phyloP scores from a whole-genome alignment of 352 stramenopile genomes.

The Globisporangium nodosum region DNA sequence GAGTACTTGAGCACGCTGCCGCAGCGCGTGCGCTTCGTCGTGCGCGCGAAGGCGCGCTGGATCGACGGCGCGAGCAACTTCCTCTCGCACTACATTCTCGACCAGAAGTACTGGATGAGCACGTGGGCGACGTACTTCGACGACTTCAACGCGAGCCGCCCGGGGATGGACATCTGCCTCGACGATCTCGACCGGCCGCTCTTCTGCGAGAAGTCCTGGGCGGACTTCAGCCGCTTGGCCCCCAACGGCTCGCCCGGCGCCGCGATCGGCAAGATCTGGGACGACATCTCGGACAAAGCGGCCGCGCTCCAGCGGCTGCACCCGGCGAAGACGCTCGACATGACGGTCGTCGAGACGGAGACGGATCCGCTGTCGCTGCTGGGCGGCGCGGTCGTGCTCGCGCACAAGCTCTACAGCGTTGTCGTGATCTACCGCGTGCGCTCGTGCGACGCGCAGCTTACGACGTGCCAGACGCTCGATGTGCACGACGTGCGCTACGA shows the following conservation, averaged over 20 bases:
- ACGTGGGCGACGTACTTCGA: slow-evolving; percentile 42
- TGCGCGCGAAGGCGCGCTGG: slow-evolving; percentile 43
- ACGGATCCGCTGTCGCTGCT: slow-evolving; percentile 44
- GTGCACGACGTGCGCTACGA: slow-evolving; percentile 43
- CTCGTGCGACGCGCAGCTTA: slow-evolving; percentile 11
- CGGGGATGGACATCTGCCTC: slow-evolving; percentile 41
- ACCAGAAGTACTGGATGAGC: slow-evolving; percentile 57
- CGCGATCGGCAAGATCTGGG: slow-evolving; percentile 30
- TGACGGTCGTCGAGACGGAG: slow-evolving; percentile 45
- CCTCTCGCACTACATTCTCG: slow-evolving; percentile 40
- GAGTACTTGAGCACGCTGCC: slow-evolving; percentile 37
- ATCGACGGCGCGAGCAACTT: slow-evolving; percentile 43
- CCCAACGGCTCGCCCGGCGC: slow-evolving; percentile 5
- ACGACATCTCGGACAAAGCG: slow-evolving; percentile 26
- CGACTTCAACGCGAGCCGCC: slow-evolving; percentile 20
- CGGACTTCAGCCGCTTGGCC: slow-evolving; percentile 22
- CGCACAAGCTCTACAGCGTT: slow-evolving; percentile 51
- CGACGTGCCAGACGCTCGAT: slow-evolving; percentile 20
- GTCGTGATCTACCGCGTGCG: slow-evolving; percentile 38
- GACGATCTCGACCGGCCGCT: slow-evolving; percentile 47
- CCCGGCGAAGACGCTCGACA: slow-evolving; percentile 27
- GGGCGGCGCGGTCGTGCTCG: slow-evolving; percentile 36
- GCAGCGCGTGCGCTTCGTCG: slow-evolving; percentile 41
- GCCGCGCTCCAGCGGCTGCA: slow-evolving; percentile 24
- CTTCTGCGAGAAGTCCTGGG: slow-evolving; percentile 54